A percentile compares a stretch with the other conserved stretches of the same genome.
phyloP scores from a whole-genome alignment of 2,329 filamentous ascomycete genomes.

The Hypoxylon rubiginosum region DNA sequence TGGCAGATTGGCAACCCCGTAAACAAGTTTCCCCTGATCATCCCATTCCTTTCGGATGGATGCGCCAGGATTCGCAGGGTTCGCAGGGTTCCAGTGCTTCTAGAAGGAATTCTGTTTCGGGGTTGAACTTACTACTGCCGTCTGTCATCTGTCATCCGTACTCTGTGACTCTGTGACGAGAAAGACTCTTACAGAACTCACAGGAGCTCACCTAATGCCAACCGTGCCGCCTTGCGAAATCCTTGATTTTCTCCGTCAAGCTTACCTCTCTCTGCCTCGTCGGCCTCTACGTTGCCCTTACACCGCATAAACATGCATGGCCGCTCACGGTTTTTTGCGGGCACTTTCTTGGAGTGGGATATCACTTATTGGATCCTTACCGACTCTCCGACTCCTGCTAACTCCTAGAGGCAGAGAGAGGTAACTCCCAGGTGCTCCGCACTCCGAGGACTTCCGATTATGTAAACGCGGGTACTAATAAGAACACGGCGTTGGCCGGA shows the following conservation, averaged over 20 bases:
- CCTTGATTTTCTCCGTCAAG: slow-evolving; percentile 12
- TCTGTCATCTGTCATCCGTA: not conserved
- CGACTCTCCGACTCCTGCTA: slow-evolving; percentile 36
- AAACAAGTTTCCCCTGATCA: slow-evolving; percentile 39
- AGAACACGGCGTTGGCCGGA: slow-evolving; percentile 39
- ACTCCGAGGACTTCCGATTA: slow-evolving; percentile 19
- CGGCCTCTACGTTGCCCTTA: too few species aligned
- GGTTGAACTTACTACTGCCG: slow-evolving; percentile 10
- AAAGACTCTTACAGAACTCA: not conserved
- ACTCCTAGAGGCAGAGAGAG: too few species aligned
- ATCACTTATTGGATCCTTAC: slow-evolving; percentile 33
- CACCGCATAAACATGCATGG: slow-evolving; percentile 41
- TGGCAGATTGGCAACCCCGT: slow-evolving; percentile 11
- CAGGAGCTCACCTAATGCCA: slow-evolving; percentile 2
- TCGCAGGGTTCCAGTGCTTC: slow-evolving; percentile 40
- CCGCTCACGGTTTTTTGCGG: slow-evolving; percentile 40
- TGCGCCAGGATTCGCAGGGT: slow-evolving; percentile 13
- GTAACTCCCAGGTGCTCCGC: slow-evolving; percentile 6
- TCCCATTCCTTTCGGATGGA: slow-evolving; percentile 37
- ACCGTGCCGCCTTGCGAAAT: slow-evolving; percentile 18
- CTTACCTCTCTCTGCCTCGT: too few species aligned
- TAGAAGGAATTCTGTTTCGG: slow-evolving; percentile 39
- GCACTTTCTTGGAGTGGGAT: slow-evolving; percentile 38
- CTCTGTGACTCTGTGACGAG: slow-evolving; percentile 1
- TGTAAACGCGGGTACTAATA: slow-evolving; percentile 41